phyloP scores from a whole-genome alignment of 2,329 filamentous ascomycete species.

The Pestalotiopsis sp. region DNA sequence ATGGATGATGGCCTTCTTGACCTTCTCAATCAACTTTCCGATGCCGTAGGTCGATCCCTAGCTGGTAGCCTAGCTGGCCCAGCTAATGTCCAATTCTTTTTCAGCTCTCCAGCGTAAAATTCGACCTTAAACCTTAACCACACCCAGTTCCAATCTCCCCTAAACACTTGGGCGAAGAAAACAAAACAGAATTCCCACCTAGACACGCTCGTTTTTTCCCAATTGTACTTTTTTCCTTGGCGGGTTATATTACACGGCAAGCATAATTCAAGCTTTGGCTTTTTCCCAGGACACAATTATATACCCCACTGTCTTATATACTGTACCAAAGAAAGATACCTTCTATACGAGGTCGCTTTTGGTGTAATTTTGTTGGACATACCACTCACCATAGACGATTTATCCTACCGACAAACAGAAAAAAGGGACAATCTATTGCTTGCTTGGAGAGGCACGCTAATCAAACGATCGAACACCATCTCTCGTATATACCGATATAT shows the following conservation, averaged over 20 bases:
- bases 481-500: background rate
- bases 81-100: background rate
- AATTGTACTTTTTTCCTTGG: background rate
- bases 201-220: background rate
- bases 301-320: background rate
- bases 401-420: background rate
- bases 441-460: background rate
- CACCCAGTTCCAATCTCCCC: background rate
- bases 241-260: background rate
- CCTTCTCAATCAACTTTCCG: background rate
- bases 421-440: background rate
- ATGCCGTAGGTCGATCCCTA: background rate
- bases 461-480: background rate
- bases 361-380: background rate
- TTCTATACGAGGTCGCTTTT: background rate
- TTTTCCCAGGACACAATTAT: background rate
- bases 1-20: background rate
- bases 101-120: background rate
- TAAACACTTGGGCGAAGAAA: background rate
- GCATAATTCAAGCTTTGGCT: background rate
- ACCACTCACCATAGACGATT: background rate
- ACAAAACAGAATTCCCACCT: background rate
- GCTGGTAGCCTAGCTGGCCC: background rate
- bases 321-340: background rate
- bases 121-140: background rate